phyloP scores from a whole-genome alignment of 225 moss, liverwort and hornwort genomes.

The Anthoceros angustus region DNA sequence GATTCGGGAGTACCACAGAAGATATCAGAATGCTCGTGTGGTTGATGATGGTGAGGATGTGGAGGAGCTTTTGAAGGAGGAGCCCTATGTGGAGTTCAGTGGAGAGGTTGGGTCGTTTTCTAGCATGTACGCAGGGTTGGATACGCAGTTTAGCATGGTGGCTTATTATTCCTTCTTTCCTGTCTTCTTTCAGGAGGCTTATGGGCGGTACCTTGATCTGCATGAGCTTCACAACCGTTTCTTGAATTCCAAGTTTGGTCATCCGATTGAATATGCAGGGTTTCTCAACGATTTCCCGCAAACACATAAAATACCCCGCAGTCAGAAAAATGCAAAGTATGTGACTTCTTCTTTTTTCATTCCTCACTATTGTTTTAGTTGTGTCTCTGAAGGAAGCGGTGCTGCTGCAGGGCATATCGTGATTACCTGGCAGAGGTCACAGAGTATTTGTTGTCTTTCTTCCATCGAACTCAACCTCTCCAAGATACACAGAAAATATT shows the following conservation, averaged over 20 bases:
- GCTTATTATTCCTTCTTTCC: not conserved
- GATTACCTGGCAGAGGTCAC: slow-evolving; percentile 61
- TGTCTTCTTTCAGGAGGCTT: slow-evolving; percentile 47
- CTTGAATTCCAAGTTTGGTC: slow-evolving; percentile 73
- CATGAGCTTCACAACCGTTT: slow-evolving; percentile 75
- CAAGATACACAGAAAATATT: slow-evolving; percentile 67
- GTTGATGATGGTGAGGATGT: slow-evolving; percentile 53
- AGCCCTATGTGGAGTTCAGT: slow-evolving; percentile 85
- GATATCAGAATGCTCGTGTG: slow-evolving; percentile 60
- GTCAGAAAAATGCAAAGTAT: slow-evolving; percentile 56
- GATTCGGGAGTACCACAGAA: slow-evolving; percentile 84
- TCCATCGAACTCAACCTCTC: slow-evolving; percentile 76
- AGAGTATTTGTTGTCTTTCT: slow-evolving; percentile 60
- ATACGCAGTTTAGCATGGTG: not conserved
- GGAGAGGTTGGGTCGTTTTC: slow-evolving; percentile 40
- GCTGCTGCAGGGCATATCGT: slow-evolving; percentile 43
- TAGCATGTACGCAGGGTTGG: not conserved
- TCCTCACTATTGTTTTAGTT: not conserved
- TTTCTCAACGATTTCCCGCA: slow-evolving; percentile 67
- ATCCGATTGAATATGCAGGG: slow-evolving; percentile 65
- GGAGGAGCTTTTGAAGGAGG: slow-evolving; percentile 83
- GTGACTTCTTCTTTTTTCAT: slow-evolving; percentile 7
- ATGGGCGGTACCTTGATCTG: slow-evolving; percentile 69
- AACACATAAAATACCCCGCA: slow-evolving; percentile 43
- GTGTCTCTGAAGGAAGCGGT: not conserved